Percentiles rank a stretch among this genome's conserved stretches.
phyloP scores from a whole-genome alignment of 2,329 filamentous ascomycete species.

The Thelonectria rubi region DNA sequence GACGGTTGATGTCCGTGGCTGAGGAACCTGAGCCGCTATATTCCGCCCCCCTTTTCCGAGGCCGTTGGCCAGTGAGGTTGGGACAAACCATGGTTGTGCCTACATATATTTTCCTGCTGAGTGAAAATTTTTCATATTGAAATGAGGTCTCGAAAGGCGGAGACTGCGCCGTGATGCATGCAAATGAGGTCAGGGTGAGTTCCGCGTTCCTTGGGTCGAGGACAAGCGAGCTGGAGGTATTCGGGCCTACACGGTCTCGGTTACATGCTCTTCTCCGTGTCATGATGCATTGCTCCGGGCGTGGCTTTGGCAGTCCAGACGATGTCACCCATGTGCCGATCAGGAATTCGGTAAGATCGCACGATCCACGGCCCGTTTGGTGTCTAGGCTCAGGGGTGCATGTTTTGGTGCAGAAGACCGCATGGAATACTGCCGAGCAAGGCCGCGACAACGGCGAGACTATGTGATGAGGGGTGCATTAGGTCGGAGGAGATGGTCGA shows the following conservation, averaged over 20 bases:
- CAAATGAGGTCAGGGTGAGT: not conserved
- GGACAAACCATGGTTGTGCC: conserved; percentile 84
- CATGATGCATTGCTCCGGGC: conserved; percentile 4
- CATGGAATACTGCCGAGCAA: conserved; percentile 2
- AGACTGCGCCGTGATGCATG: not conserved
- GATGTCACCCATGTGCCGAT: conserved; percentile 12
- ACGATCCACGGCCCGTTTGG: conserved; percentile 14
- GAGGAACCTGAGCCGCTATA: conserved; percentile 75
- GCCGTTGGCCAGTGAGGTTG: conserved; percentile 89
- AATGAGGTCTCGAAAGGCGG: not conserved
- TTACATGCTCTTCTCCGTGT: not conserved
- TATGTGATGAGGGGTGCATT: conserved; percentile 5
- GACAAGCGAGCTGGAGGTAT: conserved; percentile 17
- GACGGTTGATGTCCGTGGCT: conserved; percentile 70
- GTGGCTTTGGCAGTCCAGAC: not conserved
- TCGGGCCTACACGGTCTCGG: conserved; percentile 18
- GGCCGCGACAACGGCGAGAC: not conserved
- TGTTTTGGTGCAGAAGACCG: not conserved
- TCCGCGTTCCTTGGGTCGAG: not conserved
- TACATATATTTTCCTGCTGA: conserved; percentile 60
- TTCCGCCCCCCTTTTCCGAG: conserved; percentile 90
- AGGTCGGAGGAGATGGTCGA: not conserved
- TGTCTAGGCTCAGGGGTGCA: not conserved
- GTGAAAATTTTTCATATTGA: not conserved
- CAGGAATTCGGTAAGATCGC: conserved; percentile 1